These are phyloP conservation scores for Plasmodium vivax DNA, from an alignment of 169 alveolate species.

Conservation along the genomic window DNA sequence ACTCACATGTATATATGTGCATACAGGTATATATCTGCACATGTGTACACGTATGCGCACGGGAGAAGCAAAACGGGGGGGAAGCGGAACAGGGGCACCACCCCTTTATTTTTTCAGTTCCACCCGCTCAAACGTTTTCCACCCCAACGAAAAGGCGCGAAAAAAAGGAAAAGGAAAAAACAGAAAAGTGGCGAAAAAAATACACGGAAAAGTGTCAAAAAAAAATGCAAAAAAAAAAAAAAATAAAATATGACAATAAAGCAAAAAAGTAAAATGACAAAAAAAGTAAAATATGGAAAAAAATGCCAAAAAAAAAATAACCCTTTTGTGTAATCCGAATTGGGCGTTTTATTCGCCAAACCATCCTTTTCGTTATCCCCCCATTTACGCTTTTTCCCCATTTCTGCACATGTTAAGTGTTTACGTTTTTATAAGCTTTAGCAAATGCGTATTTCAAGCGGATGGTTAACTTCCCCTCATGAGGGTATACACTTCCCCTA, in stretches of 20 bases:
- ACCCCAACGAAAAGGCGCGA: background rate
- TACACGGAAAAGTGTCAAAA: background rate
- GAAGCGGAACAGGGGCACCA: background rate
- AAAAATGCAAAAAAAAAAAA: background rate
- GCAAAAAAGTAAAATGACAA: background rate
- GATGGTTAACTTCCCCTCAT: background rate
- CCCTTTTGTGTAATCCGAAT: background rate
- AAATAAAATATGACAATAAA: background rate
- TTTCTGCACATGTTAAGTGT: background rate
- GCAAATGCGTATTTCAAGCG: background rate
- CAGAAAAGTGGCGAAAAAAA: background rate
- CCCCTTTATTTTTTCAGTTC: background rate
- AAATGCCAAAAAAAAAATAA: background rate
- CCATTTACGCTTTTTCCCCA: background rate
- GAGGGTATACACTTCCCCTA: background rate
- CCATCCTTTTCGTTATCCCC: background rate
- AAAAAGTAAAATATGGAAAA: background rate
- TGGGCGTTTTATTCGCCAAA: background rate
- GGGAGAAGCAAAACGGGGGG: background rate
- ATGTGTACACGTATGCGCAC: background rate
- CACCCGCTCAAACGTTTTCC: background rate
- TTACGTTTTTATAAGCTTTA: background rate
- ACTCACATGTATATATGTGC: background rate
- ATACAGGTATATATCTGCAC: background rate
- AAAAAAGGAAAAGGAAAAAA: background rate